These are phyloP conservation scores for Neonectria hederae DNA, from an alignment of 2,329 filamentous ascomycete species.

Conservation along the genomic window DNA sequence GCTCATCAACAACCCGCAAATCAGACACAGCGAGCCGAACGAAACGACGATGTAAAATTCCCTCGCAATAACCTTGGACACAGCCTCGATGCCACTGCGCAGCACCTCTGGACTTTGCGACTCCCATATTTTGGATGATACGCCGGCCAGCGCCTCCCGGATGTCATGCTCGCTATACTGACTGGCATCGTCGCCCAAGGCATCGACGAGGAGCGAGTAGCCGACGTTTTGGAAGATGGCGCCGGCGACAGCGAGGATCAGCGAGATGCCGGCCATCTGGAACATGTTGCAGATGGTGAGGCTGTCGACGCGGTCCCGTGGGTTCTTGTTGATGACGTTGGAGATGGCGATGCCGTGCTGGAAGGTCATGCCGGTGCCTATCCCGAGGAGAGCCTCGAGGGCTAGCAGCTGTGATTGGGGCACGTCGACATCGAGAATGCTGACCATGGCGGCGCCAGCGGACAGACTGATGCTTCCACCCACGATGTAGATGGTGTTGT, in stretches of 20 bases:
- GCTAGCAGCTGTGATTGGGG: conserved; percentile 44
- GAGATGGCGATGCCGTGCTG: conserved; percentile 45
- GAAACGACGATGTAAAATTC: conserved; percentile 22
- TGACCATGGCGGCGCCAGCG: conserved; percentile 39
- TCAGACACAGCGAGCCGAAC: conserved; percentile 9
- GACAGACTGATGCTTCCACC: conserved; percentile 41
- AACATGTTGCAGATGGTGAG: conserved; percentile 47
- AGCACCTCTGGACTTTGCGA: conserved; percentile 4
- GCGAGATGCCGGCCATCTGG: conserved; percentile 40
- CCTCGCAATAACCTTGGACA: conserved; percentile 11
- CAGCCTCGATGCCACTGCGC: conserved; percentile 15
- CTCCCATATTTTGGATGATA: conserved; percentile 21
- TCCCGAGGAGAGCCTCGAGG: conserved; percentile 44
- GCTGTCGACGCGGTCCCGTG: conserved; percentile 41
- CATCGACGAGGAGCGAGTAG: conserved; percentile 15
- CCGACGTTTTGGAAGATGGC: conserved; percentile 24
- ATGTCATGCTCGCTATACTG: conserved; percentile 18
- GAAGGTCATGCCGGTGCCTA: conserved; percentile 46
- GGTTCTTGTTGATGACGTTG: conserved; percentile 42
- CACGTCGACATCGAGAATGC: conserved; percentile 36
- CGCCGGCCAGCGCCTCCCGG: conserved; percentile 22
- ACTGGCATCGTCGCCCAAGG: conserved; percentile 14
- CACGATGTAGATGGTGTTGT: conserved; percentile 46
- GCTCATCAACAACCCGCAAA: conserved; percentile 23
- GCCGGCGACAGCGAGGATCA: conserved; percentile 19